Base-by-base conservation (phyloP, 768 basidiomycete species). In the Hydnum rufescens region DNA sequence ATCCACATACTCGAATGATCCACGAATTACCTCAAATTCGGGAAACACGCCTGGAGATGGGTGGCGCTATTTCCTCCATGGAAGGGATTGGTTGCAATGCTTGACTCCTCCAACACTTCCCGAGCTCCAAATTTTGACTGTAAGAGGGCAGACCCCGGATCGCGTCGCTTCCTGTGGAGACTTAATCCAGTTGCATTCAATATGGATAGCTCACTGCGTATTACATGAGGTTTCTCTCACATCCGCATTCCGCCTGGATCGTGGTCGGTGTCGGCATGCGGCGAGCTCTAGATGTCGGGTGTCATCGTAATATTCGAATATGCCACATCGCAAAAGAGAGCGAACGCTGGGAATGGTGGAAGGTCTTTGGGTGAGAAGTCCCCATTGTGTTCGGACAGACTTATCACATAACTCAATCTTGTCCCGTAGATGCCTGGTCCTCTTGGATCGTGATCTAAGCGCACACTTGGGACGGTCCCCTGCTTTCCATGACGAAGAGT, bases 51-150 rank as follows among this genome's bases (percentile, higher is more conserved):
- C 28, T 39, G 44, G 64, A 29, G 67, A 70, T 2, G 75, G 80
- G 0, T 80, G 77, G 75, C 67, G 71, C 64, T 71, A 74, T 70
- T 76, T 78, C 51, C 59, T 65, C 25, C 77, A 81, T 61, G 73
- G 83, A 3, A 73, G 34, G 8, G 34, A 39, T n/a, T n/a, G n/a
- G n/a, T n/a, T n/a, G n/a, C n/a, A n/a, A n/a, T n/a, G n/a, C n/a
- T n/a, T n/a, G n/a, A n/a, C n/a, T n/a, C n/a, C n/a, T n/a, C n/a
- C n/a, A n/a, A n/a, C n/a, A n/a, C n/a, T n/a, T n/a, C n/a, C n/a
- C n/a, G n/a, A n/a, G n/a, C n/a, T n/a, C n/a, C n/a, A n/a, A n/a
- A n/a, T n/a, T n/a, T n/a, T n/a, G n/a, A n/a, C n/a, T n/a, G n/a
- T n/a, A n/a, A n/a, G n/a, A n/a, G n/a, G n/a, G n/a, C n/a, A n/a